Evolutionary conservation across 2,329 filamentous ascomycete species (phyloP), one percentile per base, ranked within the genome.

Genomic region (Aspergillus sp.): DNA sequence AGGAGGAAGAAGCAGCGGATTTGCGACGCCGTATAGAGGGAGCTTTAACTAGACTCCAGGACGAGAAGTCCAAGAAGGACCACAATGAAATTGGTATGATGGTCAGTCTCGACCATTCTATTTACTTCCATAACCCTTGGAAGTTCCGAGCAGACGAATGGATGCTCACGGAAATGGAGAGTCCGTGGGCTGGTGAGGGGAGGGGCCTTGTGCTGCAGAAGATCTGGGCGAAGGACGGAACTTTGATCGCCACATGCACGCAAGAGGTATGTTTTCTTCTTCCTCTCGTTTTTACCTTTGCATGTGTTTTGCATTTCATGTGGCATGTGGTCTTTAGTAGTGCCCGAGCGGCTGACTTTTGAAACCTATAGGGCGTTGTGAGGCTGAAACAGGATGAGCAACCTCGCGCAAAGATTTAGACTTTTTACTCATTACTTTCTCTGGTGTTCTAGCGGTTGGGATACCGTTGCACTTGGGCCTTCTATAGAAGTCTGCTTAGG

Each of bases 151-250:
- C 78, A 11, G 80, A 82, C 64, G 78, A 81, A 61, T 82, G 80
- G 80, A 72, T 81, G 68, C 72, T 80, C 63, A 73, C 70, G 7
- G 79, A 81, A 67, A 81, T 78, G 72, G 73, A 78, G 55, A 80
- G 76, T 52, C 79, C 80, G 8, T 82, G 80, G 80, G 77, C 79
- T 12, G 79, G 80, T 4, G 78, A 80, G 58, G 79, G 78, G 12
- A 73, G 80, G 48, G 80, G 79, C 1, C 63, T 81, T 61, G 79
- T 77, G 9, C 68, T 74, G 55, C 79, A 81, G 67, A 76, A 75
- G 64, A 79, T 81, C 53, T 82, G 78, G 79, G 75, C 74, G 15
- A 74, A 76, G 60, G 75, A 79, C 61, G 80, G 80, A 5, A 70
- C 69, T 4, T 67, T 81, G 61, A 76, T 82, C 58, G 80, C 80